These are phyloP conservation scores for Tulasnella sp. DNA, from an alignment of 768 basidiomycete species.

Conservation along the genomic window DNA sequence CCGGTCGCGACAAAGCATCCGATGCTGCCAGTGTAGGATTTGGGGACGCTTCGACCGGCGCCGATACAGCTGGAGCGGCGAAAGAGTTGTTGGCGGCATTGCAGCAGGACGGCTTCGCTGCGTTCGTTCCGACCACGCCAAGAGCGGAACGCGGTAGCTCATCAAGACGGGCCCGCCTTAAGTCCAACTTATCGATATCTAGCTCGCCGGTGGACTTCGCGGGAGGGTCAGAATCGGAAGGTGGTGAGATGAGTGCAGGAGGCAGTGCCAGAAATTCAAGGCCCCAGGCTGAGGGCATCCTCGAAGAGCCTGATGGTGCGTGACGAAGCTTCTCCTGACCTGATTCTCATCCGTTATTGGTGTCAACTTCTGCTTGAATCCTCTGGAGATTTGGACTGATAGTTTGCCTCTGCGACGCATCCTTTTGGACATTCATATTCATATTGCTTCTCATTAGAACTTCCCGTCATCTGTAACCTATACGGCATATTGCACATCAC, in stretches of 20 bases:
- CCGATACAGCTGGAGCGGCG: constrained; percentile 48
- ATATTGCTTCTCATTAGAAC: no score
- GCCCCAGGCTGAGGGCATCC: background rate
- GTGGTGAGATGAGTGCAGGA: background rate
- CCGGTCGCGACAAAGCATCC: constrained; percentile 28
- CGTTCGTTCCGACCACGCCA: constrained; percentile 13
- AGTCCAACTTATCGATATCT: constrained; percentile 1
- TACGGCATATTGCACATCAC: no score
- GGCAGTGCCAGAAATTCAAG: constrained; percentile 3
- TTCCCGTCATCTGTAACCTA: no score
- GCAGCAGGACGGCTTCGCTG: constrained; percentile 54
- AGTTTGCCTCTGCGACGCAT: no score
- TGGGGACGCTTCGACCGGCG: constrained; percentile 27
- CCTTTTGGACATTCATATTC: no score
- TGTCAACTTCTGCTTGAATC: background rate
- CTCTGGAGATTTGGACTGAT: background rate
- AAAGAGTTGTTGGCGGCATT: constrained; percentile 65
- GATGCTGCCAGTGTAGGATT: constrained; percentile 30
- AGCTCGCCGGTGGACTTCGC: constrained; percentile 5
- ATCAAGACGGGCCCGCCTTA: background rate
- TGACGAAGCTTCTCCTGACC: background rate
- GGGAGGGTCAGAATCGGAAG: background rate
- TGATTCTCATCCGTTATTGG: background rate
- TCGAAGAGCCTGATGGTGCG: background rate
- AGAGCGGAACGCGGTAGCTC: background rate